A percentile compares a stretch with the other conserved stretches of the same genome.
These are phyloP conservation scores for Fibroporia radiculosa DNA, from an alignment of 768 basidiomycete species.

Conservation along the genomic window DNA sequence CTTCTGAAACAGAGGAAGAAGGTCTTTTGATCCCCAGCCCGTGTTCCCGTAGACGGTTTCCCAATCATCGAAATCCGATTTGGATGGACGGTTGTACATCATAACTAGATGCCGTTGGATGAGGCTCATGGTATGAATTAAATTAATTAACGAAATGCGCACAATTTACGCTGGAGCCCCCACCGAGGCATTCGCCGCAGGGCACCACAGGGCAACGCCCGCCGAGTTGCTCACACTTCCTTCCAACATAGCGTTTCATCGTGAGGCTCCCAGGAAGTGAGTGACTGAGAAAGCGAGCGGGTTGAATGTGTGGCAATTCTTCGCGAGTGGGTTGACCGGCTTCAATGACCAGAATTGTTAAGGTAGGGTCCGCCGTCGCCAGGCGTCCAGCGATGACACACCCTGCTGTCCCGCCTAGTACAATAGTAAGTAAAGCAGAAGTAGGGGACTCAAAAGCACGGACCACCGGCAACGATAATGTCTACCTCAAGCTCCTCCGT, in stretches of 20 bases:
- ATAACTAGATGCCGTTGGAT: constrained; percentile 14
- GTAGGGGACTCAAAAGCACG: background rate
- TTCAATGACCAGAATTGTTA: constrained; percentile 57
- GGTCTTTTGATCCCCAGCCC: constrained; percentile 51
- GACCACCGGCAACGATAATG: constrained; percentile 54
- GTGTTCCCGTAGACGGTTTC: constrained; percentile 38
- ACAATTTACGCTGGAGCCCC: constrained; percentile 54
- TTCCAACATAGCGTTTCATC: constrained; percentile 32
- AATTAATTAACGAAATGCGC: constrained; percentile 35
- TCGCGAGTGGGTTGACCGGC: constrained; percentile 44
- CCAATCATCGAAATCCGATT: constrained; percentile 66
- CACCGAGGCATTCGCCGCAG: constrained; percentile 47
- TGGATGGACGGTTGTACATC: constrained; percentile 50
- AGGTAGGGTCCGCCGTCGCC: constrained; percentile 37
- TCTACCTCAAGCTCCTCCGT: constrained; percentile 23
- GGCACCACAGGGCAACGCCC: constrained; percentile 38
- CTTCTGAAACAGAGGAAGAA: constrained; percentile 53
- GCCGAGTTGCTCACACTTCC: constrained; percentile 32
- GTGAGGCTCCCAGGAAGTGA: constrained; percentile 30
- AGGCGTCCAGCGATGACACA: constrained; percentile 51
- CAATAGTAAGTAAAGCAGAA: background rate
- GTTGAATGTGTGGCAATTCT: constrained; percentile 40
- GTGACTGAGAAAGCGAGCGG: constrained; percentile 39
- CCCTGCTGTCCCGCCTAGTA: constrained; percentile 40
- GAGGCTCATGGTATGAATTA: too few relatives aligned